Evolutionary conservation across 768 basidiomycete genomes (phyloP), one percentile per base, ranked within the genome.

Genomic region (Lactarius deliciosus): DNA sequence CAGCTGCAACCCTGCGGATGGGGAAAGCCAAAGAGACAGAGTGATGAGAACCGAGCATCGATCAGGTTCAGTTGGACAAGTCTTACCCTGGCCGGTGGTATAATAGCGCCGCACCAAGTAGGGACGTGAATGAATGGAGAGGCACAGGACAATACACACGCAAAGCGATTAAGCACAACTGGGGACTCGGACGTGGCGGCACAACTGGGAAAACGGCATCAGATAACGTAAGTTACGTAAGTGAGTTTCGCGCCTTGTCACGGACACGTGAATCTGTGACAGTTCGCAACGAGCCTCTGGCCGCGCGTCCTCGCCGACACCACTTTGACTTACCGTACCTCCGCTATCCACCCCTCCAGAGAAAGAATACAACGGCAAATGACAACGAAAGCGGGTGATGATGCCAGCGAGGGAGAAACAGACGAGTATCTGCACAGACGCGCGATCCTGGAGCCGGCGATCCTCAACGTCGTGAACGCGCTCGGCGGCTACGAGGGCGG

Each of bases 401-500:
- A 76, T 57, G 70, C 63, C 9, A 72, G 70, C 9, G 75, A 72
- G 2, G 75, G 73, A 60, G 34, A 68, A 38, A 75, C 78, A 28
- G 75, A 76, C 9, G 50, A 71, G 2, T 67, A 76, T 69, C 63
- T 64, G 0, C 74, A 84, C 60, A 76, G 83, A 58, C 83, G 88
- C 61, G 75, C 81, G 5, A 78, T 90, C 28, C 80, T 94, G 36
- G 82, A 83, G 60, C 89, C 90, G 2, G 81, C 90, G 38, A 85
- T 94, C 57, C 83, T 81, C 47, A 83, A 85, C 69, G 91, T 94
- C 40, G 87, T 94, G 32, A 87, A 89, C 71, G 92, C 92, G 2
- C 80, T 94, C 0, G 92, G 92, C 50, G 92, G 92, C 1, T 79
- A 83, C 70, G 90, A 94, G 76, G 82, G 75, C 7, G 83, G 81